Base-by-base conservation (phyloP, 1,284 basidiomycete species). In the Ustilago curta region DNA sequence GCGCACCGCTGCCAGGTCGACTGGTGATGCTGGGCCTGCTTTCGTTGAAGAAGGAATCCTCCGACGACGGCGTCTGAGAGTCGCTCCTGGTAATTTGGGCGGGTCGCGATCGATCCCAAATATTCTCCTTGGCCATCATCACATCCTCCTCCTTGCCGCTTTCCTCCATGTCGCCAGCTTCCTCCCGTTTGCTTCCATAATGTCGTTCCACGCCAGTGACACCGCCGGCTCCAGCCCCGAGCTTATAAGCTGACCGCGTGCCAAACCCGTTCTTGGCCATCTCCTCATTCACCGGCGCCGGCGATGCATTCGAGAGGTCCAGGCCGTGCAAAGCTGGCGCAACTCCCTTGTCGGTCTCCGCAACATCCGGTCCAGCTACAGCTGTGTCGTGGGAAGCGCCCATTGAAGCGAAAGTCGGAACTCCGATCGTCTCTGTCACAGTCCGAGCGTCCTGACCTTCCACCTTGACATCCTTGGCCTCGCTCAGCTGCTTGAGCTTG, bases 221-320 rank as follows among this genome's bases (percentile, higher is more conserved):
- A 16, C 25, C 31, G 19, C 31, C 43, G 14, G n/a, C 18, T 12
- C 48, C 43, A 9, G n/a, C 18, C 8, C 48, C 55, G 18, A 70
- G 31, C 54, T 65, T 61, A 53, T 67, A 68, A 23, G 75, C 75
- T 2, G 63, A 65, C 23, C 67, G 48, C 11, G 75, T 77, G 4
- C 75, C 75, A 21, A 77, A 77, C 8, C 75, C 75, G 14, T 58
- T 59, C 47, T 51, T 59, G 21, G 68, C 65, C 75, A 77, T 77
- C 45, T 70, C 59, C 31, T 56, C 51, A 44, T 77, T 70, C 32
- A 77, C 47, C 4, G 59, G 60, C 19, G 32, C 69, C 11, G 53
- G 62, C n/a, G 59, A 47, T 5, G 59, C 66, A 9, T 74, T 55
- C 21, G 66, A 62, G 14, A 70, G 48, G 14, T 74, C 66, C 31